Evolutionary conservation across 1,284 basidiomycete genomes (phyloP).

Genomic region (Sporisorium scitamineum): DNA sequence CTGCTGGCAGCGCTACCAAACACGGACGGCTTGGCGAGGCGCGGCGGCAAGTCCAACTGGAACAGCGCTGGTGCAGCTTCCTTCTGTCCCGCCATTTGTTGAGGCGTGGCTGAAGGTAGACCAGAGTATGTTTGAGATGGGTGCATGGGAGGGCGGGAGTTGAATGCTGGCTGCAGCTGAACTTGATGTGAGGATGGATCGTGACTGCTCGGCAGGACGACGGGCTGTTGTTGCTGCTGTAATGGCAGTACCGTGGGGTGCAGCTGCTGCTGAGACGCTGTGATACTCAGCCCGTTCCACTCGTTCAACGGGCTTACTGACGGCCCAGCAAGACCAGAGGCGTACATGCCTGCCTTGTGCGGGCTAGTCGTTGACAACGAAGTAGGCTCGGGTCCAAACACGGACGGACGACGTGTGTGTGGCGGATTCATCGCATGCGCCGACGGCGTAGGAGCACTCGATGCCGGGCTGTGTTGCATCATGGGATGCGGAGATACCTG

Average conservation of each 20-base stretch:
- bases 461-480: conserved; percentile 20
- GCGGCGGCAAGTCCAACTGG: not conserved
- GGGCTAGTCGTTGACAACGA: not conserved
- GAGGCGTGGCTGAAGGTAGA: not conserved
- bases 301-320: conserved; percentile 14
- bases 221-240: conserved; percentile 12
- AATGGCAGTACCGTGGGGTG: not conserved
- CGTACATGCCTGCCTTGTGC: not conserved
- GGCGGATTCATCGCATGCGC: conserved; percentile 1
- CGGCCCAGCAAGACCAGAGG: conserved; percentile 4
- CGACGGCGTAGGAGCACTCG: conserved; percentile 13
- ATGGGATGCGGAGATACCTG: conserved; percentile 12
- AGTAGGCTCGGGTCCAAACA: conserved; percentile 2
- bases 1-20: not conserved
- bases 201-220: conserved; percentile 7
- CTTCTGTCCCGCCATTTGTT: not conserved
- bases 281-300: not conserved
- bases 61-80: not conserved
- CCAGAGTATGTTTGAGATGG: not conserved
- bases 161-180: not conserved
- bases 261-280: not conserved
- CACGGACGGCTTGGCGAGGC: conserved; percentile 10
- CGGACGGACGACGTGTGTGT: conserved; percentile 4
- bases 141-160: not conserved
- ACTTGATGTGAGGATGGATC: not conserved